Conservation (phyloP, 2,329 filamentous ascomycete genomes). For the Myrmaecium sp. region DNA sequence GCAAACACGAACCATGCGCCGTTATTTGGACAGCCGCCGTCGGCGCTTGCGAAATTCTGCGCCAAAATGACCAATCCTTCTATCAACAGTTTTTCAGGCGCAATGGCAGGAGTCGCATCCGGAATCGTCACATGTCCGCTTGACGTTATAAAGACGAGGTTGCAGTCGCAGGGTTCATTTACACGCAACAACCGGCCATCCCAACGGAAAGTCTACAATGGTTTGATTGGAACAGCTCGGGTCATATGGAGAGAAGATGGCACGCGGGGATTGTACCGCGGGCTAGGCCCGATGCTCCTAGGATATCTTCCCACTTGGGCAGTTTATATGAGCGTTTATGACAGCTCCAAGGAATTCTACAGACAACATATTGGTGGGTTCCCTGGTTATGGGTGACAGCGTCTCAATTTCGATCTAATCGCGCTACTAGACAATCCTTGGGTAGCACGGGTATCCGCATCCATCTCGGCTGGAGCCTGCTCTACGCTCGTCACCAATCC, state of each 20-base stretch:
- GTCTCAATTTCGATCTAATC: constrained; percentile 7
- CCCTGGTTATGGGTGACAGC: background rate
- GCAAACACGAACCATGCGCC: constrained; percentile 9
- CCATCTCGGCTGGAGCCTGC: constrained; percentile 76
- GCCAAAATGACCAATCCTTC: constrained; percentile 35
- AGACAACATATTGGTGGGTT: constrained; percentile 40
- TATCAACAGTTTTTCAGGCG: constrained; percentile 73
- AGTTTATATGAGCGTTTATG: constrained; percentile 94
- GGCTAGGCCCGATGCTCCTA: constrained; percentile 82
- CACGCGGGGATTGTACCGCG: constrained; percentile 77
- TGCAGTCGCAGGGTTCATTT: constrained; percentile 89
- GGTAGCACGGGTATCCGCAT: constrained; percentile 72
- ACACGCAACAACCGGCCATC: constrained; percentile 32
- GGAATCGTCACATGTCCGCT: constrained; percentile 91
- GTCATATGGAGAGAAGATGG: constrained; percentile 84
- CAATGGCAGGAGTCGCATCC: constrained; percentile 77
- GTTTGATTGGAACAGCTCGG: constrained; percentile 68
- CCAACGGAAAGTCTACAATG: constrained; percentile 56
- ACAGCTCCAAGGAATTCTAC: constrained; percentile 64
- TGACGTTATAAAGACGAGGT: constrained; percentile 97
- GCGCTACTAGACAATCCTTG: constrained; percentile 48
- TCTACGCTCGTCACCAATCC: constrained; percentile 92
- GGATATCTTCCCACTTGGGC: constrained; percentile 97
- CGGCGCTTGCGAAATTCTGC: constrained; percentile 22
- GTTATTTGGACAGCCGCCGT: constrained; percentile 11